A percentile compares a stretch with the other conserved stretches of the same genome.
These are phyloP conservation scores for Talaromyces ruber DNA, from an alignment of 495 filamentous ascomycete species.

Conservation along the genomic window DNA sequence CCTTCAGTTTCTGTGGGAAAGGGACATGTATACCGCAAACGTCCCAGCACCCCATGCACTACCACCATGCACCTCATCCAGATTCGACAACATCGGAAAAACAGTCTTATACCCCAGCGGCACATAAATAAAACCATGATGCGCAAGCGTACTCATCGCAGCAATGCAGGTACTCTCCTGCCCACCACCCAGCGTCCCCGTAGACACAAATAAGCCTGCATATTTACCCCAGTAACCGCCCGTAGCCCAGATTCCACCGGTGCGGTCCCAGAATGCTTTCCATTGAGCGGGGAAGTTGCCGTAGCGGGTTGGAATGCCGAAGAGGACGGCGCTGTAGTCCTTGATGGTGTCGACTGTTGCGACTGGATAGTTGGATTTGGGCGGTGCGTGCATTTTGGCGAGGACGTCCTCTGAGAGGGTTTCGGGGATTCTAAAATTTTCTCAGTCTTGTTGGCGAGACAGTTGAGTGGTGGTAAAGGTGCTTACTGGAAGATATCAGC, in stretches of 20 bases:
- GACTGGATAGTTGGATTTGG: conserved; percentile 62
- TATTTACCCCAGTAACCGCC: conserved; percentile 86
- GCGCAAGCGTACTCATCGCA: conserved; percentile 77
- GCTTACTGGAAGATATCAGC: conserved; percentile 75
- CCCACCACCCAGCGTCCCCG: conserved; percentile 74
- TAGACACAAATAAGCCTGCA: conserved; percentile 84
- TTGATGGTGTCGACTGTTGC: conserved; percentile 58
- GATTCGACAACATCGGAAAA: conserved; percentile 58
- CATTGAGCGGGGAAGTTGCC: conserved; percentile 98
- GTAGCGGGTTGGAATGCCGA: conserved; percentile 94
- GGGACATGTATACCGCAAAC: conserved; percentile 30
- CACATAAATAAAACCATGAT: conserved; percentile 95
- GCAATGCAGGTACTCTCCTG: conserved; percentile 84
- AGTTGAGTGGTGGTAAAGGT: neutral
- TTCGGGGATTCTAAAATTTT: conserved; percentile 57
- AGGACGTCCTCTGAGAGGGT: conserved; percentile 81
- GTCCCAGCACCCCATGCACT: conserved; percentile 92
- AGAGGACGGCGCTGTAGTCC: conserved; percentile 80
- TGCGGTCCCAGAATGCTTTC: conserved; percentile 85
- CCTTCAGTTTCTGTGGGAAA: neutral
- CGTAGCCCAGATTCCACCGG: conserved; percentile 62
- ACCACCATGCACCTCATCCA: conserved; percentile 75
- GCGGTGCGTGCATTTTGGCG: conserved; percentile 77
- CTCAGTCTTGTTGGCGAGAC: neutral
- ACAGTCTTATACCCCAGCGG: conserved; percentile 85